These are phyloP conservation scores for Abelmoschus esculentus DNA, from an alignment of 345 rosid species.

Conservation along the genomic window DNA sequence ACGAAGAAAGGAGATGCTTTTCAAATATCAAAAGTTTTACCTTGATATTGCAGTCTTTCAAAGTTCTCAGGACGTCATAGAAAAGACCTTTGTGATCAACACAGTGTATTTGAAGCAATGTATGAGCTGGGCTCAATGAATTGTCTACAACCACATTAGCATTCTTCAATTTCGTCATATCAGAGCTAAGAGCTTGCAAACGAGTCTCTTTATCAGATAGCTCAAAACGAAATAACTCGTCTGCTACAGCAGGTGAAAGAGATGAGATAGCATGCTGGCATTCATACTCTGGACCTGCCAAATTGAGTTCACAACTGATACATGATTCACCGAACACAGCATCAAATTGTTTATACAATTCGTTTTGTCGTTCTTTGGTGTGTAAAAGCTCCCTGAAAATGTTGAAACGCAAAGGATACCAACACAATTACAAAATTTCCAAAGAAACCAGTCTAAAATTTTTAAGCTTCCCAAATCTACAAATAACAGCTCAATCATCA, in stretches of 20 bases:
- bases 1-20: not conserved
- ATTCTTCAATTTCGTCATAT: slow-evolving; percentile 49
- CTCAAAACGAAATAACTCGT: slow-evolving; percentile 48
- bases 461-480: not conserved
- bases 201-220: slow-evolving; percentile 41
- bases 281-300: slow-evolving; percentile 65
- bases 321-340: slow-evolving; percentile 65
- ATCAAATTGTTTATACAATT: slow-evolving; percentile 50
- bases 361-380: slow-evolving; percentile 46
- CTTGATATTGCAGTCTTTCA: slow-evolving; percentile 74
- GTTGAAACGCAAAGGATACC: slow-evolving; percentile 1
- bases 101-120: slow-evolving; percentile 63
- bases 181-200: slow-evolving; percentile 54
- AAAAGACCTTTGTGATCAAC: slow-evolving; percentile 74
- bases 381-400: slow-evolving; percentile 65
- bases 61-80: slow-evolving; percentile 69
- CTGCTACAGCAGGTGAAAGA: slow-evolving; percentile 46
- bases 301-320: slow-evolving; percentile 66
- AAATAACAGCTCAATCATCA: slow-evolving; percentile 2
- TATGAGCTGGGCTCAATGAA: slow-evolving; percentile 66
- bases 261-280: slow-evolving; percentile 42
- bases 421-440: not conserved
- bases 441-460: not conserved
- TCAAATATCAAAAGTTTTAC: slow-evolving; percentile 19
- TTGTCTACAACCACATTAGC: slow-evolving; percentile 53